Evolutionary conservation across 768 basidiomycete genomes (phyloP), one percentile per base, ranked within the genome.

Genomic region (Lactarius hengduanensis): DNA sequence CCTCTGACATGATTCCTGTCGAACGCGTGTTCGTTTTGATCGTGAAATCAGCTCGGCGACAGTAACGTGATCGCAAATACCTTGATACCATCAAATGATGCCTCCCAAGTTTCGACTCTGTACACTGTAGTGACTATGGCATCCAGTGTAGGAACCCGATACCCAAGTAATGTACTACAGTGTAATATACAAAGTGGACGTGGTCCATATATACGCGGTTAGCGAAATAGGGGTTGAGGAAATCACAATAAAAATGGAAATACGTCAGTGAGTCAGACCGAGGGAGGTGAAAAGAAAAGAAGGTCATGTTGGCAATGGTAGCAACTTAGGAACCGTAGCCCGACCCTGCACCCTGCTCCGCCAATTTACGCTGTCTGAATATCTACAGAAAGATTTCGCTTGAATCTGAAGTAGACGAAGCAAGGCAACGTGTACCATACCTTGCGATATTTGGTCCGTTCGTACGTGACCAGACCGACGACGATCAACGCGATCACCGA

Each of bases 361-460:
- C 87, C 72, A 90, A 82, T 76, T 85, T 89, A 71, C 86, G 84
- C 78, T 85, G 82, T 70, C 90, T 82, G 84, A 92, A 93, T 67
- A 84, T 82, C 66, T 64, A 41, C n/a, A 30, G 57, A 59, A 58
- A 8, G 20, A 28, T 34, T 9, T 34, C 38, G 16, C 20, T 34
- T 66, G 47, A 64, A 53, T 32, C 16, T 38, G 15, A 28, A 26
- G 32, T 53, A n/a, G 55, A 67, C 22, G 34, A 59, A 26, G 50
- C 30, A 30, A 30, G 60, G 3, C 30, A 9, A 56, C 22, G 36
- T 40, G 61, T 30, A 59, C 78, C 83, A 63, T 66, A 91, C 92
- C 82, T 86, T 90, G 80, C 92, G 88, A 74, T 92, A 92, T 77
- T 89, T 90, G 30, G 91, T 86, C 57, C 94, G 85, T 80, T 96